Base-by-base conservation (phyloP, 768 basidiomycete species). In the Suillus hirtellus region DNA sequence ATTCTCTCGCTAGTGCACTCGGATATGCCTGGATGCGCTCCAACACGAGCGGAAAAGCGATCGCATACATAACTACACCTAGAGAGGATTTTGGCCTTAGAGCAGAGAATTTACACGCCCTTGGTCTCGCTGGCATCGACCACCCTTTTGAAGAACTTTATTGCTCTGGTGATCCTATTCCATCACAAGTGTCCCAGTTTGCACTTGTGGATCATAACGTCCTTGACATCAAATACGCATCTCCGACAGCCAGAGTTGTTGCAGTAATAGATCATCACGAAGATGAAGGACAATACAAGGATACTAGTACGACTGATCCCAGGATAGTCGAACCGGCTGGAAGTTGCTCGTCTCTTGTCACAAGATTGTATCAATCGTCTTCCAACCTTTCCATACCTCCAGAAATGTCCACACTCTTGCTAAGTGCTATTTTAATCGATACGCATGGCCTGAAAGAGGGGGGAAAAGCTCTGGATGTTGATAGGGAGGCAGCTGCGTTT, bases 181-280 rank as follows among this genome's bases (percentile, higher is more conserved):
- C 80, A n/a, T 65, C 65, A 35, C 34, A 52, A 5, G 85, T 84
- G 6, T 79, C 80, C 17, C 80, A 76, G 7, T 93, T 93, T 70
- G 91, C 87, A 0, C 82, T 99, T 19, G 94, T 98, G 50, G 97
- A 99, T 74, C 96, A 98, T 75, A 99, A 99, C 71, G 79, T 80
- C 8, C 82, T 97, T 24, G 76, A 74, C 34, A 68, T 77, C 1
- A 69, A 70, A 43, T 89, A 85, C 71, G 66, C 75, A 2, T 44
- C 64, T 3, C 75, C 80, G 0, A 70, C 73, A 42, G 76, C 80
- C 0, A 75, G 76, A n/a, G 93, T 99, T 11, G 80, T 84, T 0
- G 88, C 90, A 3, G 80, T 99, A 60, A 78, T 99, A 34, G 97
- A 99, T 73, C 96, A 99, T 71, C 95, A 99, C 70, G 87, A 81